Evolutionary conservation across 2,329 filamentous ascomycete species (phyloP), one percentile per base, ranked within the genome.

Genomic region (Tolypocladium album): DNA sequence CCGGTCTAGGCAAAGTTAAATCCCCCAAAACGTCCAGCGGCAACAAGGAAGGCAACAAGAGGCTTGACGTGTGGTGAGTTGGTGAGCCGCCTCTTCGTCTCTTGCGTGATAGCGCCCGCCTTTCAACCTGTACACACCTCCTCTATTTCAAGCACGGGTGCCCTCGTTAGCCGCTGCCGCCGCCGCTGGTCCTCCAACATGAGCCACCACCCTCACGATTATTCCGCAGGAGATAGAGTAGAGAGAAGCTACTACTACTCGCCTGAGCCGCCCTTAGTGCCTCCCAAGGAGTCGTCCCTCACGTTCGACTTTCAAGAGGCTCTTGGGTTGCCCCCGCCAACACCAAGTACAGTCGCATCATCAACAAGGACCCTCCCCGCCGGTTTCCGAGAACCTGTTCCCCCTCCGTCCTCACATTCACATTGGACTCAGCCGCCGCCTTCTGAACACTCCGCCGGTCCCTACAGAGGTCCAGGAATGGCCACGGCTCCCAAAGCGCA

Each of bases 401-500:
- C 50, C 5, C 22, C 50, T 20, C 47, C 24, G 15, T 50, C 50
- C 12, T 1, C n/a, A n/a, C 4, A 2, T 8, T 1, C n/a, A n/a
- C 4, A 2, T 8, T 55, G 56, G 39, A 15, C 36, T 8, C 42
- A 15, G 42, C 57, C 36, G 42, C 57, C 36, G 24, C 56, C 7
- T 8, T 38, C 55, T 20, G 42, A 13, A 2, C 4, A 4, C 27
- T 39, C 15, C 22, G 13, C 55, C 15, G 22, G 24, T 13, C 22
- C 22, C 55, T 38, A 34, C 9, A 43, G 20, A n/a, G 24, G 15
- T 9, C 15, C 24, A 3, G 60, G 45, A n/a, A 65, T 64, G 63
- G 36, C 61, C 11, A 56, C 56, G 13, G 58, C 55, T 20, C 53
- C 38, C 58, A 73, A 71, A 60, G 70, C 71, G 11, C 71, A 74